These are phyloP conservation scores for Alectoria sarmentosa DNA, from an alignment of 495 filamentous ascomycete genomes.

Conservation along the genomic window DNA sequence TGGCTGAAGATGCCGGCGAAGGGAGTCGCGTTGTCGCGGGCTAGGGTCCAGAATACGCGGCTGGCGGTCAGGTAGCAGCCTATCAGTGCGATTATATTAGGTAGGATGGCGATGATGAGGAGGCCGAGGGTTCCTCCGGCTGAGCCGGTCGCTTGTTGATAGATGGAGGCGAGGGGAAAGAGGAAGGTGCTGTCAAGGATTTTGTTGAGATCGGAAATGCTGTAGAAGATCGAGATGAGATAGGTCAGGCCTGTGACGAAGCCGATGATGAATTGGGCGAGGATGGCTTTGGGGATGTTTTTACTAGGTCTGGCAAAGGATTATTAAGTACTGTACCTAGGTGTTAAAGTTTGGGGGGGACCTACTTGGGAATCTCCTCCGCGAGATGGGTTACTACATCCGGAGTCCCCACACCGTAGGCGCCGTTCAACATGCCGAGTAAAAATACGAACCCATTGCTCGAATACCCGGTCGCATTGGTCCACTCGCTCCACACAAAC, in stretches of 20 bases:
- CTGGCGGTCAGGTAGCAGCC: slow-evolving; percentile 63
- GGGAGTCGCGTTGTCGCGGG: slow-evolving; percentile 55
- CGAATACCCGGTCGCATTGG: slow-evolving; percentile 57
- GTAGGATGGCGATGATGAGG: slow-evolving; percentile 56
- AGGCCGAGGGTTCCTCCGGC: slow-evolving; percentile 54
- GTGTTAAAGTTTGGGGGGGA: no score
- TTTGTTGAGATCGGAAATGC: slow-evolving; percentile 54
- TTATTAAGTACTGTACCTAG: neutral
- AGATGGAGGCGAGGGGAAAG: slow-evolving; percentile 68
- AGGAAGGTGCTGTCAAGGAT: slow-evolving; percentile 49
- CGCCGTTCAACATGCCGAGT: slow-evolving; percentile 67
- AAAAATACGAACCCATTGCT: slow-evolving; percentile 64
- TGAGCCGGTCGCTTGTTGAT: slow-evolving; percentile 61
- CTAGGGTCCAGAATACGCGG: slow-evolving; percentile 69
- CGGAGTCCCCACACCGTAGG: slow-evolving; percentile 69
- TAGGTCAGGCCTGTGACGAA: slow-evolving; percentile 65
- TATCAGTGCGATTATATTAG: slow-evolving; percentile 50
- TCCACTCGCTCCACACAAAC: slow-evolving; percentile 57
- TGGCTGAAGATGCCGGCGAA: slow-evolving; percentile 33
- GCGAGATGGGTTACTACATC: slow-evolving; percentile 65
- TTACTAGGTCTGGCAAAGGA: slow-evolving; percentile 35
- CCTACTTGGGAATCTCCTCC: slow-evolving; percentile 56
- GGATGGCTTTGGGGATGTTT: slow-evolving; percentile 54
- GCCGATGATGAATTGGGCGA: slow-evolving; percentile 34
- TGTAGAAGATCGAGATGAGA: slow-evolving; percentile 62